These are phyloP conservation scores for Yarrowia osloensis DNA, from an alignment of 805 yeast species.

Conservation along the genomic window DNA sequence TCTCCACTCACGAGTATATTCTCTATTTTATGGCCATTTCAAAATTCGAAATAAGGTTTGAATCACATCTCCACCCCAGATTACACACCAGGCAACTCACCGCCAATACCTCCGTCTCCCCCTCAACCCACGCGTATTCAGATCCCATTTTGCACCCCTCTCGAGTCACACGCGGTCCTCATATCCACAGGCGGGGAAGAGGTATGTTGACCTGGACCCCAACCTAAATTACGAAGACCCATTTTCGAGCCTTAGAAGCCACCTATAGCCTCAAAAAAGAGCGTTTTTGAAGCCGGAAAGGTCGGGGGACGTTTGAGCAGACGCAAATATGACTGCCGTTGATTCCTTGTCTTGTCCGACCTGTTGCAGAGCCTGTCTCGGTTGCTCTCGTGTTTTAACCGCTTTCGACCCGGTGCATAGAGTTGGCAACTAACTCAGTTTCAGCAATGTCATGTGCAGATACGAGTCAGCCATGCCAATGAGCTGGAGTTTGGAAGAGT, in stretches of 20 bases:
- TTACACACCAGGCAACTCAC: too few species aligned
- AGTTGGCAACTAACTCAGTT: neutral
- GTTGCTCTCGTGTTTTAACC: neutral
- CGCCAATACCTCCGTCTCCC: too few species aligned
- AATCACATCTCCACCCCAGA: too few species aligned
- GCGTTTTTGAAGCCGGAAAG: neutral
- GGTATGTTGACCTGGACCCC: neutral
- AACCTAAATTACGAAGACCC: too few species aligned
- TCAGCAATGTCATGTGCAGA: conserved; percentile 9
- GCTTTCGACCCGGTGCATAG: neutral
- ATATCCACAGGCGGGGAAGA: neutral
- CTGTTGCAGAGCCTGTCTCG: neutral
- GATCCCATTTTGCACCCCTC: too few species aligned
- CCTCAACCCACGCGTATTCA: too few species aligned
- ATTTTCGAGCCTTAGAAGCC: neutral
- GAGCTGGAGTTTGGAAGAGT: too few species aligned
- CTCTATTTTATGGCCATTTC: neutral
- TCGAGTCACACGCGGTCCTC: too few species aligned
- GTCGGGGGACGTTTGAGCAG: neutral
- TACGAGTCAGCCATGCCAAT: conserved; percentile 4
- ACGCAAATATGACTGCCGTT: neutral
- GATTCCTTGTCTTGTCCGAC: too few species aligned
- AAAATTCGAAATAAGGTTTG: too few species aligned
- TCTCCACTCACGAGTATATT: too few species aligned
- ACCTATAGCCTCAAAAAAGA: too few species aligned